phyloP scores from a whole-genome alignment of 2,329 filamentous ascomycete species.

The Trichoderma brevicompactum region DNA sequence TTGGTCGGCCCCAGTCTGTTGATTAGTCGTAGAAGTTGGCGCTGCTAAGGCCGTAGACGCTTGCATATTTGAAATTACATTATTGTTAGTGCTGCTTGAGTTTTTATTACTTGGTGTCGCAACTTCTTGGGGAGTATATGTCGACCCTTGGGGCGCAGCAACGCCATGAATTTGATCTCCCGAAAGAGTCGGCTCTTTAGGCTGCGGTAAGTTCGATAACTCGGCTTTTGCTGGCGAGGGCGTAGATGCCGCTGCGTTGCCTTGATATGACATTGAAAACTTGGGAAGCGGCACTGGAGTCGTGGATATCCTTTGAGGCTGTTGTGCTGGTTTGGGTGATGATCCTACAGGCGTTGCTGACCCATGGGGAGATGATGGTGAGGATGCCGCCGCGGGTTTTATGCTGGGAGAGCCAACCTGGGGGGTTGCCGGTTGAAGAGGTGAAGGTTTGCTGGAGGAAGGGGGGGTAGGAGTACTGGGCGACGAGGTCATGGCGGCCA shows the following conservation, averaged over 20 bases:
- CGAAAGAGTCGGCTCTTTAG: neutral
- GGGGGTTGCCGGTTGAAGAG: constrained; percentile 26
- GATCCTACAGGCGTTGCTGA: neutral
- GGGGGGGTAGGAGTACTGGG: constrained; percentile 32
- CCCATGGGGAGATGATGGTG: constrained; percentile 4
- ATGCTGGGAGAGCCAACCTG: constrained; percentile 21
- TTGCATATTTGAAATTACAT: neutral
- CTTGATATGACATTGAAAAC: constrained; percentile 29
- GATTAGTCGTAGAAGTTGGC: neutral
- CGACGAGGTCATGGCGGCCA: constrained; percentile 47
- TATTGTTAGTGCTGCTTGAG: neutral
- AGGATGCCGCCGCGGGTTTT: constrained; percentile 24
- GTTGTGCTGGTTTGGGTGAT: neutral
- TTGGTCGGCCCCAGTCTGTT: neutral
- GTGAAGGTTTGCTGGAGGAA: constrained; percentile 27
- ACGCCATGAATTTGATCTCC: neutral
- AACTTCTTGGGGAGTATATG: neutral
- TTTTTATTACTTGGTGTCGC: neutral
- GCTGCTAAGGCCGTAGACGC: neutral
- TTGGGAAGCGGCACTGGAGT: constrained; percentile 43
- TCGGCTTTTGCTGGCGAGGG: neutral
- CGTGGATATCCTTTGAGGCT: constrained; percentile 33
- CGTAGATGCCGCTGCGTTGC: neutral
- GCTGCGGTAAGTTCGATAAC: constrained; percentile 12
- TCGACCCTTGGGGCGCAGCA: neutral